Percentiles rank a stretch among this genome's conserved stretches.
phyloP scores from a whole-genome alignment of 768 basidiomycete species.

The Cystofilobasidium capitatum region DNA sequence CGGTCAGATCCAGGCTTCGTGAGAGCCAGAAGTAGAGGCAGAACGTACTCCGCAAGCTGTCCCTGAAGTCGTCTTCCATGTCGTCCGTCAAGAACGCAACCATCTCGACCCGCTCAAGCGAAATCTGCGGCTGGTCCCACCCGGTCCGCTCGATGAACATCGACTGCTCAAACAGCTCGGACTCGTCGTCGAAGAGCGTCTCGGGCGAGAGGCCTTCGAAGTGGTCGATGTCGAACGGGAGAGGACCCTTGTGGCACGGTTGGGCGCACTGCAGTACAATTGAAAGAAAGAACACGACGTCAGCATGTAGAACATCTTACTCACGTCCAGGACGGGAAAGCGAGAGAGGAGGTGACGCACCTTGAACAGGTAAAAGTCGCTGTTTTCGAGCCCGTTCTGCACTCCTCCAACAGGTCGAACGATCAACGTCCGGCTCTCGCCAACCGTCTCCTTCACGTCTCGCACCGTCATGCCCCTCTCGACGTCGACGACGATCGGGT shows the following conservation, averaged over 20 bases:
- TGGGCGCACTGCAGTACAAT: constrained; percentile 6
- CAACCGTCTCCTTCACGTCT: constrained; percentile 18
- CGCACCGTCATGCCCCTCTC: background rate
- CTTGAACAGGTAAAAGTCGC: constrained; percentile 27
- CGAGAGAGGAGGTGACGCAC: background rate
- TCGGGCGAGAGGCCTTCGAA: constrained; percentile 21
- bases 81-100: constrained; percentile 23
- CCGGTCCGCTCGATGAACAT: constrained; percentile 12
- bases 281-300: background rate
- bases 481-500: constrained; percentile 24
- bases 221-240: constrained; percentile 24
- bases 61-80: constrained; percentile 25
- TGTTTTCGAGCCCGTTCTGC: background rate
- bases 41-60: constrained; percentile 16
- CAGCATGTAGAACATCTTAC: too few relatives aligned
- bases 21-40: background rate
- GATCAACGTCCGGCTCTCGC: constrained; percentile 13
- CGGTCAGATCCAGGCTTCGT: background rate
- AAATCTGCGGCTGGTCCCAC: background rate
- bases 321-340: background rate
- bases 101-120: constrained; percentile 21
- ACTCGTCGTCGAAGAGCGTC: constrained; percentile 26
- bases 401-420: constrained; percentile 6
- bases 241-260: constrained; percentile 6
- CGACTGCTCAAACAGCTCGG: background rate